Percentiles rank a stretch among this genome's conserved stretches.
Evolutionary conservation across 371 early-diverging fungal genomes (phyloP).

Genomic region (Dichotomocladium elegans): DNA sequence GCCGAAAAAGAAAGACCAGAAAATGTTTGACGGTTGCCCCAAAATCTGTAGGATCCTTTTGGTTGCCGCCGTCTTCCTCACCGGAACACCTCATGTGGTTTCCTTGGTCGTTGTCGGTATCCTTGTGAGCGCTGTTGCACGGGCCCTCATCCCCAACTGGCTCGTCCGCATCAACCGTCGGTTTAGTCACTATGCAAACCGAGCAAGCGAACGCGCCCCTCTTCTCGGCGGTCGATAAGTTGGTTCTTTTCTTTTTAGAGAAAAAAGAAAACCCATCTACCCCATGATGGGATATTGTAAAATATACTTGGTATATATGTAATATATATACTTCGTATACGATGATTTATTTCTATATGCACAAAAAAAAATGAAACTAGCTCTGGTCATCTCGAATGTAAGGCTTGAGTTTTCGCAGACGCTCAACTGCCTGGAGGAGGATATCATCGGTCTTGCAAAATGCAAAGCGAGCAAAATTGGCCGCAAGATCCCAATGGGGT

Average conservation of each 20-base stretch:
- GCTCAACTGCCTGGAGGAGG: conserved; percentile 70
- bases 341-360: not conserved
- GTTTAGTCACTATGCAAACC: conserved; percentile 29
- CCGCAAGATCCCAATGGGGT: conserved; percentile 67
- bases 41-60: conserved; percentile 27
- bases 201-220: conserved; percentile 43
- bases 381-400: conserved; percentile 53
- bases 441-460: conserved; percentile 92
- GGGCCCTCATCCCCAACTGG: conserved; percentile 39
- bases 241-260: no score
- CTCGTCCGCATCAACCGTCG: conserved; percentile 33
- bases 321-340: no score
- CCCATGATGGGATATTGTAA: no score
- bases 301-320: no score
- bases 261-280: no score
- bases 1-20: not conserved
- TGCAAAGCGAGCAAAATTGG: conserved; percentile 83
- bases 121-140: conserved; percentile 37
- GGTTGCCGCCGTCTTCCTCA: conserved; percentile 29
- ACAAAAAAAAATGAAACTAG: not conserved
- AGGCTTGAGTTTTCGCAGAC: conserved; percentile 61
- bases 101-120: conserved; percentile 39
- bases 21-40: not conserved
- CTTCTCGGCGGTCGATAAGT: conserved; percentile 17
- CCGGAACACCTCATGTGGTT: conserved; percentile 25